Evolutionary conservation across 1,284 basidiomycete genomes (phyloP).

Genomic region (Phylloboletellus chloephorus): DNA sequence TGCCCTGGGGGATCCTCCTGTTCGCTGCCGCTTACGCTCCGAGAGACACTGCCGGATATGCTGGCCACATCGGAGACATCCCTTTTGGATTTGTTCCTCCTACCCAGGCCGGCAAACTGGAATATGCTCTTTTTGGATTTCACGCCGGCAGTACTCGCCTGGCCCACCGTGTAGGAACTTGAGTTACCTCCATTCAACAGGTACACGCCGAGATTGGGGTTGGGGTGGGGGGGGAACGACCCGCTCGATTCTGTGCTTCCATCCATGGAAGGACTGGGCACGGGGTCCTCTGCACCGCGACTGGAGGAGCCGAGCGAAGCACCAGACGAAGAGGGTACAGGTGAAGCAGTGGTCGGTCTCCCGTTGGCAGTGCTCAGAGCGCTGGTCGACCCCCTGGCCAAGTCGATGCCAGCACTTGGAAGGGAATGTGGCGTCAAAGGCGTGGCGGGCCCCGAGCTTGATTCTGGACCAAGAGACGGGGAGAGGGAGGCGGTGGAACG

Average conservation of each 20-base stretch:
- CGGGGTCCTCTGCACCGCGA: constrained; percentile 11
- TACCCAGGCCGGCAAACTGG: constrained; percentile 23
- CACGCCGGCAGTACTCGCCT: constrained; percentile 1
- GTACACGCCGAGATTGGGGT: constrained; percentile 14
- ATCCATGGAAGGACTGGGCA: constrained; percentile 28
- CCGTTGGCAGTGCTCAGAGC: not conserved
- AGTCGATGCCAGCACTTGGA: constrained; percentile 8
- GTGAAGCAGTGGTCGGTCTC: constrained; percentile 13
- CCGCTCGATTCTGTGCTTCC: constrained; percentile 26
- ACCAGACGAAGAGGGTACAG: constrained; percentile 26
- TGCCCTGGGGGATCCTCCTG: constrained; percentile 17
- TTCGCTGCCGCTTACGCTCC: constrained; percentile 15
- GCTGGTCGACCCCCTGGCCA: constrained; percentile 10
- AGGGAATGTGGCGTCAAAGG: constrained; percentile 34
- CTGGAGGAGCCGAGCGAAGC: constrained; percentile 27
- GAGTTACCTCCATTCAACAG: constrained; percentile 11
- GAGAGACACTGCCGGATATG: constrained; percentile 8
- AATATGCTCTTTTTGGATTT: constrained; percentile 28
- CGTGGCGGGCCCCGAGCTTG: constrained; percentile 29
- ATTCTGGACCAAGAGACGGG: constrained; percentile 37
- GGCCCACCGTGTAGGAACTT: constrained; percentile 15
- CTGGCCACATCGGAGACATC: constrained; percentile 27
- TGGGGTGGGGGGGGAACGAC: constrained; percentile 16
- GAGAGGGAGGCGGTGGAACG: constrained; percentile 52
- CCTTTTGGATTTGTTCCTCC: constrained; percentile 36